A percentile compares a stretch with the other conserved stretches of the same genome.
These are phyloP conservation scores for Sclerotinia subarctica DNA, from an alignment of 2,329 filamentous ascomycete species.

Conservation along the genomic window DNA sequence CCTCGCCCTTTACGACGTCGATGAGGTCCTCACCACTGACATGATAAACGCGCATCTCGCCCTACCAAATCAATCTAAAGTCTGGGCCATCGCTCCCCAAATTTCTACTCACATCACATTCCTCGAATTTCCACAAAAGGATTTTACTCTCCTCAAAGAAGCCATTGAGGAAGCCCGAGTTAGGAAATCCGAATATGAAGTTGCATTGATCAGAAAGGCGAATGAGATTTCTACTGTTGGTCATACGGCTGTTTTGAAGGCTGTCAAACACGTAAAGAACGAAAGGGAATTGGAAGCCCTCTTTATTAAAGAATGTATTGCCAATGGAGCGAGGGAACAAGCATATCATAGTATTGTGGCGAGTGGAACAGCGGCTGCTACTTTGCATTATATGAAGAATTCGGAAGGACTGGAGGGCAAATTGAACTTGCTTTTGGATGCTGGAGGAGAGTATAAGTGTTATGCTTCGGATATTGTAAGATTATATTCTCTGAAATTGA, in stretches of 20 bases:
- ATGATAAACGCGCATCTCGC: constrained; percentile 69
- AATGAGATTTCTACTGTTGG: constrained; percentile 67
- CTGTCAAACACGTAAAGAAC: constrained; percentile 63
- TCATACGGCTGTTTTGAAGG: constrained; percentile 60
- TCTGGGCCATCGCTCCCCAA: constrained; percentile 77
- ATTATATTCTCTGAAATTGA: constrained; percentile 17
- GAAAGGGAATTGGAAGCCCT: constrained; percentile 80
- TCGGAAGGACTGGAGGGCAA: constrained; percentile 66
- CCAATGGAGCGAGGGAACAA: constrained; percentile 74
- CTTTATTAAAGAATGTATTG: constrained; percentile 74
- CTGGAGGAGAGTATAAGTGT: constrained; percentile 71
- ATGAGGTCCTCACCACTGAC: constrained; percentile 68
- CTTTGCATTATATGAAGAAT: constrained; percentile 84
- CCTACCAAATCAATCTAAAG: constrained; percentile 41
- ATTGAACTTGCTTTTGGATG: constrained; percentile 79
- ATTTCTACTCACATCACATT: constrained; percentile 71
- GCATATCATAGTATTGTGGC: constrained; percentile 87
- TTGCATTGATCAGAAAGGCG: constrained; percentile 69
- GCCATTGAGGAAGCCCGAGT: constrained; percentile 68
- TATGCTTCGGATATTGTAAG: constrained; percentile 67
- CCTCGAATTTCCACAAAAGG: constrained; percentile 63
- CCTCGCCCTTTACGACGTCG: constrained; percentile 72
- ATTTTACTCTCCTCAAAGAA: constrained; percentile 53
- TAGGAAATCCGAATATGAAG: constrained; percentile 71
- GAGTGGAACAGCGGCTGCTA: constrained; percentile 74